Conservation (phyloP, 1,284 basidiomycete genomes). For the Boletus austroedulis region DNA sequence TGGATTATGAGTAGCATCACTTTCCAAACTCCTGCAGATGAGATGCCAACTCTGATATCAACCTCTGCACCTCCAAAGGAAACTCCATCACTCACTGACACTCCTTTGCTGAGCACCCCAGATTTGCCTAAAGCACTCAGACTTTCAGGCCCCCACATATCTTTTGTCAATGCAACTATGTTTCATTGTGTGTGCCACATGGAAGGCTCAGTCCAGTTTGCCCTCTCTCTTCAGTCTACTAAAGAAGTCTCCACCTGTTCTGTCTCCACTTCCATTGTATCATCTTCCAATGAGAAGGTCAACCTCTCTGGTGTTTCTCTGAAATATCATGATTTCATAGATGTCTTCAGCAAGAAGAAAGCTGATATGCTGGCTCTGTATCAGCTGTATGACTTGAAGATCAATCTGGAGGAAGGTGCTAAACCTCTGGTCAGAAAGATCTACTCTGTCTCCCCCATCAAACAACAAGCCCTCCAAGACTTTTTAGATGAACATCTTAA, state of each 20-base stretch:
- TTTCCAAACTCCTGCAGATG: too few species aligned
- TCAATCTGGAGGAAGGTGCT: too few species aligned
- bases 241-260: not conserved
- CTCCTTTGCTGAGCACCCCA: not conserved
- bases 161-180: not conserved
- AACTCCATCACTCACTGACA: not conserved
- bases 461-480: too few species aligned
- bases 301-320: not conserved
- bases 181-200: not conserved
- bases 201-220: not conserved
- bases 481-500: too few species aligned
- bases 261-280: not conserved
- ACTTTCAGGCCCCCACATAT: too few species aligned
- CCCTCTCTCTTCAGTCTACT: not conserved
- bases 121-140: too few species aligned
- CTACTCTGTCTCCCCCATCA: too few species aligned
- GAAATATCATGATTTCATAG: not conserved
- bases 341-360: not conserved
- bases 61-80: not conserved
- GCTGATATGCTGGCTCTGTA: not conserved
- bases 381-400: not conserved
- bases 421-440: too few species aligned
- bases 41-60: too few species aligned
- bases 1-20: too few species aligned
- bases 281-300: not conserved